Evolutionary conservation across 768 basidiomycete species (phyloP), one percentile per base, ranked within the genome.

Genomic region (Macrolepiota albuminosa): DNA sequence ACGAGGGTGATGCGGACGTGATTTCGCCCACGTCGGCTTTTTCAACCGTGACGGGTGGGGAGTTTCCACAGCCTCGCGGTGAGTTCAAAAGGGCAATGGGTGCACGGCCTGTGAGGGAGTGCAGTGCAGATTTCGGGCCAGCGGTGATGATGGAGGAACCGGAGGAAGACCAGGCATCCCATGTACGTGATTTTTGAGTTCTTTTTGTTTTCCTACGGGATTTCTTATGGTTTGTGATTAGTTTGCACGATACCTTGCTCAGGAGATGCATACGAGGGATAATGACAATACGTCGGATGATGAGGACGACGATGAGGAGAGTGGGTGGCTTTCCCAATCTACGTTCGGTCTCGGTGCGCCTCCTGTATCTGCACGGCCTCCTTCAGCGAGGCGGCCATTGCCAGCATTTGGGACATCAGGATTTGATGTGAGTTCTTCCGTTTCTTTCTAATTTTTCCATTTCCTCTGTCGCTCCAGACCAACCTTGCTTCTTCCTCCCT

Each of bases 221-320:
- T n/a, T 26, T 29, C 45, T 48, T 56, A 60, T 61, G 10, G 26
- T n/a, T 39, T 61, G 55, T 49, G 37, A 31, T 43, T 48, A 94
- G 91, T 94, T 95, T 71, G 88, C 89, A 18, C 80, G 85, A 34
- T 94, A 93, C 68, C 78, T 92, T 34, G 84, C 84, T 6, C 84
- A 87, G 61, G 89, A 92, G 66, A 86, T 92, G 64, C 83, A 84
- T 58, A 75, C 84, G 0, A 76, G 81, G 29, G 86, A 87, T 54
- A 80, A 80, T 51, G 86, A 86, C 58, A 80, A 81, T 53, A 80
- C 72, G 70, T 67, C 83, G 60, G 70, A 77, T 50, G 77, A 79
- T 29, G 86, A 90, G 54, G 89, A 89, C 52, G 89, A 90, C 16
- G 89, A 91, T 18, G 88, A 90, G 18, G 89, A 90, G 13, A 84